A percentile compares a stretch with the other conserved stretches of the same genome.
Conservation (phyloP, 2,329 filamentous ascomycete genomes). For the Colletotrichum sp. region DNA sequence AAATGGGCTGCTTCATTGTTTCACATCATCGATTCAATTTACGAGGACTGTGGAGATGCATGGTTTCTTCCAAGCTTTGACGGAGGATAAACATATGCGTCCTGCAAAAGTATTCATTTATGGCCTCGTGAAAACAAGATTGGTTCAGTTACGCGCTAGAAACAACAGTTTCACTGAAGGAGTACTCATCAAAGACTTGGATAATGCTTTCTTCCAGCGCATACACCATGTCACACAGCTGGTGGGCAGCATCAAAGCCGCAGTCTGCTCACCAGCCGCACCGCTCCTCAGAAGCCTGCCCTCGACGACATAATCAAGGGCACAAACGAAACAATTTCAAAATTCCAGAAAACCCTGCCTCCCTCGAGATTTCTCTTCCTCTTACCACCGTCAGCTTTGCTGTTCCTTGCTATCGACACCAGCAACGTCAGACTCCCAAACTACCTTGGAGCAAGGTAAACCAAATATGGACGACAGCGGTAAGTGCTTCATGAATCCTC, state of each 20-base stretch:
- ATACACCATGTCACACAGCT: background rate
- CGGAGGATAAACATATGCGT: background rate
- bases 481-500: background rate
- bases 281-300: background rate
- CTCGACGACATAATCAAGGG: background rate
- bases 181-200: background rate
- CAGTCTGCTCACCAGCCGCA: background rate
- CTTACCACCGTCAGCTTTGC: background rate
- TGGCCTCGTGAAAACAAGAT: background rate
- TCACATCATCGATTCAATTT: background rate
- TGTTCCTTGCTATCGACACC: background rate
- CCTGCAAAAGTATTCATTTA: background rate
- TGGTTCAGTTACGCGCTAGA: background rate
- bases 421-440: background rate
- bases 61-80: background rate
- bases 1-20: background rate
- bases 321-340: background rate
- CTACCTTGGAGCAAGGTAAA: fast-evolving
- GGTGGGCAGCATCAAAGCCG: background rate
- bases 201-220: background rate
- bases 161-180: background rate
- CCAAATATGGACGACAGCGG: background rate
- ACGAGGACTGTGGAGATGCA: background rate
- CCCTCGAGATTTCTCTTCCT: background rate
- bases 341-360: background rate